Evolutionary conservation across 2,329 filamentous ascomycete species (phyloP).

Genomic region (Helminthosporium solani): DNA sequence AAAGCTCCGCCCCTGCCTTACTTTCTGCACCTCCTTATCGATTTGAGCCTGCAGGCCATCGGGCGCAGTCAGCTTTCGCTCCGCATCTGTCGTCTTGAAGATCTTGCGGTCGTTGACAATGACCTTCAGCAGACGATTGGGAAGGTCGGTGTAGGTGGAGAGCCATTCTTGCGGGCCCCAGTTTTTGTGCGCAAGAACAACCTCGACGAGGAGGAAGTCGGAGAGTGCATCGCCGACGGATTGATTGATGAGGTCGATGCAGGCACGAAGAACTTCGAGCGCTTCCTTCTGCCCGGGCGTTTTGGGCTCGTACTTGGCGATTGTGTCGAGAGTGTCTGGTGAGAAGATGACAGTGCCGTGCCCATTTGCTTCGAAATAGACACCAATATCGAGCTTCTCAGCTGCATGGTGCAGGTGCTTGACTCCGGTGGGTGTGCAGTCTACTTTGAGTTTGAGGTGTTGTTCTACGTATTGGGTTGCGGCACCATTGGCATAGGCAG

Average conservation of each 20-base stretch:
- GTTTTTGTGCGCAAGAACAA: slow-evolving; percentile 90
- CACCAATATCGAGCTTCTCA: slow-evolving; percentile 88
- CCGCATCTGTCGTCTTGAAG: slow-evolving; percentile 90
- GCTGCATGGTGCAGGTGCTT: slow-evolving; percentile 99
- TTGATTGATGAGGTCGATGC: slow-evolving; percentile 94
- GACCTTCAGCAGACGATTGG: slow-evolving; percentile 91
- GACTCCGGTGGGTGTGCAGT: slow-evolving; percentile 92
- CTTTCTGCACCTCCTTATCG: slow-evolving; percentile 84
- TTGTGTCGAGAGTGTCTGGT: slow-evolving; percentile 73
- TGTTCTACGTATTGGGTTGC: slow-evolving; percentile 91
- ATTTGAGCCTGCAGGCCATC: slow-evolving; percentile 80
- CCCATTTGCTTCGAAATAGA: slow-evolving; percentile 98
- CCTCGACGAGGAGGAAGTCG: slow-evolving; percentile 93
- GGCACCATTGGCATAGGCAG: slow-evolving; percentile 94
- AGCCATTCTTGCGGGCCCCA: slow-evolving; percentile 93
- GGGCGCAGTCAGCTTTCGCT: slow-evolving; percentile 81
- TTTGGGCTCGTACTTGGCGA: slow-evolving; percentile 77
- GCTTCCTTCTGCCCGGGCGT: slow-evolving; percentile 90
- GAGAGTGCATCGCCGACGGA: slow-evolving; percentile 95
- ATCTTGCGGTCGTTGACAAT: slow-evolving; percentile 84
- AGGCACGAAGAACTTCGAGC: slow-evolving; percentile 77
- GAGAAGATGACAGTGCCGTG: slow-evolving; percentile 97
- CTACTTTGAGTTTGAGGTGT: slow-evolving; percentile 81
- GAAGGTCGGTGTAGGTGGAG: slow-evolving; percentile 87
- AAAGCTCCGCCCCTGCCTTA: slow-evolving; percentile 85